Conservation (phyloP, 108 stramenopile species). For the Thalassiosira profunda region DNA sequence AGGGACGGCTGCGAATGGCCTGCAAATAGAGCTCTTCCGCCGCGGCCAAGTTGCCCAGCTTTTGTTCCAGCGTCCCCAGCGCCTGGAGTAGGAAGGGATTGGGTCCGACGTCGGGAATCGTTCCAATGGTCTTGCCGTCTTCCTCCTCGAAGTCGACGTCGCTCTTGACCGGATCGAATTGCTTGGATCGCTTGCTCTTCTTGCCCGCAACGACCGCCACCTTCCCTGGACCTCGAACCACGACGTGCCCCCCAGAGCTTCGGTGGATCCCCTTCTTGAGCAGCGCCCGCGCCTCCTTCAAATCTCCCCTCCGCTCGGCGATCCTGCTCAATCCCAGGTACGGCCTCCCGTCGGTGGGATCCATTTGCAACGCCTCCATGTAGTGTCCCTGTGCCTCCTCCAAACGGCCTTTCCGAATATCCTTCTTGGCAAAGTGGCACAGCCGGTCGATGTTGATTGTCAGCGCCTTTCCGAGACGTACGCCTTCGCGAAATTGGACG, state of each 20-base stretch:
- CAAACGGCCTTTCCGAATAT: slow-evolving; percentile 58
- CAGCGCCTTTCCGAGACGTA: slow-evolving; percentile 70
- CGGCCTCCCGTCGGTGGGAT: slow-evolving; percentile 83
- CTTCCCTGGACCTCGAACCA: slow-evolving; percentile 17
- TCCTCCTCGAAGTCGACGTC: slow-evolving; percentile 9
- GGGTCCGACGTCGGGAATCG: slow-evolving; percentile 61
- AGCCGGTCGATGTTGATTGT: slow-evolving; percentile 78
- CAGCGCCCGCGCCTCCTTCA: slow-evolving; percentile 61
- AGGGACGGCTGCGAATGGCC: slow-evolving; percentile 69
- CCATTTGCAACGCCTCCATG: slow-evolving; percentile 56
- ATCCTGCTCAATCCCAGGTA: slow-evolving; percentile 87
- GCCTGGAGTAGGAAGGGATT: slow-evolving; percentile 90
- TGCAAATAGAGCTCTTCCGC: slow-evolving; percentile 81
- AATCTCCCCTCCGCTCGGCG: slow-evolving; percentile 79
- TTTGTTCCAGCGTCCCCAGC: slow-evolving; percentile 84
- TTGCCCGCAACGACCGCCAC: not conserved
- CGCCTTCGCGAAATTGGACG: slow-evolving; percentile 82
- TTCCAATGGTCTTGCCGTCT: slow-evolving; percentile 11
- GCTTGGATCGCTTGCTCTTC: not conserved
- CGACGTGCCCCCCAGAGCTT: slow-evolving; percentile 27
- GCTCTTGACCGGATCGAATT: not conserved
- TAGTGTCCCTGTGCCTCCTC: slow-evolving; percentile 76
- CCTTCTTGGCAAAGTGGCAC: slow-evolving; percentile 76
- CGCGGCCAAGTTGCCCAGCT: slow-evolving; percentile 66
- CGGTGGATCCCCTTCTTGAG: slow-evolving; percentile 67